phyloP scores from a whole-genome alignment of 176 grass and related monocot species.

The Oryza glumipatula region DNA sequence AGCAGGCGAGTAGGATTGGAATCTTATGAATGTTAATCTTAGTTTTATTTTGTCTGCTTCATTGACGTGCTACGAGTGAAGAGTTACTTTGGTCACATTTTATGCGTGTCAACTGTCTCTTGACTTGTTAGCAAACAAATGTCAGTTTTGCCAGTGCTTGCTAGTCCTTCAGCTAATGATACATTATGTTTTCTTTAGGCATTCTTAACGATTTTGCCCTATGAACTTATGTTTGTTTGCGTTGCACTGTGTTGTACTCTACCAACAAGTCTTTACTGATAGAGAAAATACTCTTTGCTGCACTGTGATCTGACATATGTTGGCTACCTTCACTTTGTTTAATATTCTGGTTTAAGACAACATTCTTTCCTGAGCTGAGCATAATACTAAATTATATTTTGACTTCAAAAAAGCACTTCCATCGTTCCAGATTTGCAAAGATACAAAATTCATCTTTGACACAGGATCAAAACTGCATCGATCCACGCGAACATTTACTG shows the following conservation, averaged over 20 bases:
- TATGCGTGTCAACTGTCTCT: background rate
- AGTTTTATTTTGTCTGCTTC: background rate
- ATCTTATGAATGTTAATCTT: background rate
- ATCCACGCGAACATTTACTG: background rate
- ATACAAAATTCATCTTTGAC: background rate
- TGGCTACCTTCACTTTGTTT: too few relatives aligned
- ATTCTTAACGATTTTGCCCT: background rate
- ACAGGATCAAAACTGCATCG: background rate
- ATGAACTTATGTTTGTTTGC: background rate
- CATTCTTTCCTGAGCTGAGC: background rate
- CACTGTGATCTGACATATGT: background rate
- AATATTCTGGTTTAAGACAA: too few relatives aligned
- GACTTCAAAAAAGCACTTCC: background rate
- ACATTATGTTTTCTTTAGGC: background rate
- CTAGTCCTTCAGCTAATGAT: background rate
- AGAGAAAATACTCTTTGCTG: background rate
- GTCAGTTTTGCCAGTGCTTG: background rate
- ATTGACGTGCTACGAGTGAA: background rate
- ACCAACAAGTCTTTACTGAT: too few relatives aligned
- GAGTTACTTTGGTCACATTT: background rate
- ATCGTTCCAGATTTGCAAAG: background rate
- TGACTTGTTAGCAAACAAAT: background rate
- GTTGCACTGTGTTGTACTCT: background rate
- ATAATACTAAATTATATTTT: too few relatives aligned
- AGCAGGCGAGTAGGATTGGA: constrained; percentile 10